Evolutionary conservation across 129 eudicot genomes (phyloP), one percentile per base, ranked within the genome.

Genomic region (Artemisia annua): DNA sequence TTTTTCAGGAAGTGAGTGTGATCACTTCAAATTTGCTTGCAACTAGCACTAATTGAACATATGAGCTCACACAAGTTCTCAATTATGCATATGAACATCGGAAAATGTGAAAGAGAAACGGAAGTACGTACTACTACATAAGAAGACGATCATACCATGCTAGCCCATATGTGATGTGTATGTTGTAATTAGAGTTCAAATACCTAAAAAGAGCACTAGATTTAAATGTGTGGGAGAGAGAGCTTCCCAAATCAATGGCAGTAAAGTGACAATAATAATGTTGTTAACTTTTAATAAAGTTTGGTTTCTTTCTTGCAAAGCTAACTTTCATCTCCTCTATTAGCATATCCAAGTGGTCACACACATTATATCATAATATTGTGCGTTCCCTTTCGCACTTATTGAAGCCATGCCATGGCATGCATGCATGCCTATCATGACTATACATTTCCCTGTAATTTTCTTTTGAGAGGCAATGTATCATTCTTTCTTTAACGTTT

Each of bases 271-370:
- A 72, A n/a, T 14, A 72, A 79, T 30, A 65, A 66, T 66, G 66
- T 53, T 57, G 6, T 44, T 46, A 53, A 51, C 78, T 73, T 79
- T 79, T 79, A 52, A 32, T 26, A 72, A 79, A 72, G 83, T 72
- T 49, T 72, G 56, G 19, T 79, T 79, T 46, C 72, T 63, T 78
- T 79, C 17, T 4, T 5, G 11, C 62, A 79, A 48, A 49, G 61
- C 46, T 7, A 39, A n/a, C 19, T 65, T 64, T 74, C 56, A 7
- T 57, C 48, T 44, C 9, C 63, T 57, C 11, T 48, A 39, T 19
- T 15, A 24, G 11, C 28, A 48, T 24, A 46, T 48, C 58, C 48
- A 46, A 59, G 59, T 60, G 69, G 77, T 72, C 77, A 61, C 77
- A 48, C 67, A 16, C 58, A 20, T 7, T 20, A 5, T 15, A 61